Evolutionary conservation across 805 yeast species (phyloP), one percentile per base, ranked within the genome.

Genomic region (Candida gorgasii): DNA sequence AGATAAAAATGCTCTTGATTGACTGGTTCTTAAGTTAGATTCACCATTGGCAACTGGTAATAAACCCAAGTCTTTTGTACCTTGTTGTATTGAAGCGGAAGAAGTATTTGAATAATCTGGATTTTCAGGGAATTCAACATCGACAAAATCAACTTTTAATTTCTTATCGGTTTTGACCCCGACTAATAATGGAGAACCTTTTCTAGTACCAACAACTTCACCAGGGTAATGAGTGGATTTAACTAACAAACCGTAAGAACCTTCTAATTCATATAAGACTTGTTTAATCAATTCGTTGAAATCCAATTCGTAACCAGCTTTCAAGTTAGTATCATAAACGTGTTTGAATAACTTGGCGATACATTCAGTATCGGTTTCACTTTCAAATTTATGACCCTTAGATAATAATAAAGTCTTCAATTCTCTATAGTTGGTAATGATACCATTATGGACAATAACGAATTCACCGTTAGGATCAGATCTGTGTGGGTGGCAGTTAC

Each of bases 331-430:
- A 65, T 89, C 95, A 67, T 88, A 93, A 51, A 89, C 75, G 68
- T 89, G 95, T 67, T 89, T 87, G 73, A 87, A 88, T 58, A 93
- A 77, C 69, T 89, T 90, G 54, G 99, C 99, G 62, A 93, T 93
- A 68, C 95, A 87, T 69, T 93, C 99, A 20, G 99, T 88, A 71
- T 93, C 99, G 39, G 99, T 93, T 52, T 92, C 98, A 44, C 92
- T 82, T 65, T 83, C 90, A 63, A 93, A 93, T 45, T 65, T 65
- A 62, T 76, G 83, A 43, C 98, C 98, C 67, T 89, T 89, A 48
- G 84, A 73, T 39, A 67, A 59, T 56, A 93, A 77, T 61, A 93
- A 78, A 39, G 92, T 86, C 64, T 86, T 88, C 62, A 93, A 80
- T 57, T 87, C 97, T 59, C 90, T 80, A 74, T 84, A 92, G 69